Evolutionary conservation across 106 monocot genomes (phyloP), one percentile per base, ranked within the genome.

Genomic region (Acorus gramineus): DNA sequence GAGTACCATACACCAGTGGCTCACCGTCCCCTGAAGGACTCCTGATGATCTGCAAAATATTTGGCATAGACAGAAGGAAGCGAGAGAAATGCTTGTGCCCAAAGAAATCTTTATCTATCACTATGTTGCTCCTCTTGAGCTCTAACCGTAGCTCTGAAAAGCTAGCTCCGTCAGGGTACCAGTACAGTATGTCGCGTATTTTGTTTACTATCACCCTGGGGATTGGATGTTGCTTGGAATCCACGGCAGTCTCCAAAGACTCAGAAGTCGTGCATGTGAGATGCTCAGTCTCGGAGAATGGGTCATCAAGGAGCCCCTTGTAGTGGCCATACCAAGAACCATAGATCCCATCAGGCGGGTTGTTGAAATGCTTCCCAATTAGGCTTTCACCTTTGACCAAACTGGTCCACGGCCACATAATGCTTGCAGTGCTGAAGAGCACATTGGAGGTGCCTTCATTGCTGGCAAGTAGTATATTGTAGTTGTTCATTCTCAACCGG

Each of bases 321-420:
- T 60, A 77, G 55, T 89, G 75, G 6, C 92, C 98, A 80, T 98
- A 92, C 98, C 98, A 98, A 11, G 98, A 98, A 49, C 76, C 79
- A 74, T 85, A 81, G 3, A 56, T 14, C 2, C 98, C 98, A 89
- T 98, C 92, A n/a, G 98, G 98, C 45, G 88, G 88, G 44, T 92
- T 68, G 14, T 92, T 98, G 58, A 85, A 88, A 73, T 86, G 82
- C 51, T 68, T 89, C 13, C 69, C 75, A 11, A 13, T 14, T 44
- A 81, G 14, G 57, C 64, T 57, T 6, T 82, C 73, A 52, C 98
- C 83, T 64, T 62, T 83, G 52, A 77, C 81, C 64, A 98, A 78
- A 12, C 47, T 70, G 56, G 61, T 54, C 98, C 98, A 98, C 7
- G 83, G 81, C 92, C 91, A 92, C 85, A 98, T 78, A 8, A 92